These are phyloP conservation scores for Lipomyces anomalus DNA, from an alignment of 805 yeast genomes.

Conservation along the genomic window DNA sequence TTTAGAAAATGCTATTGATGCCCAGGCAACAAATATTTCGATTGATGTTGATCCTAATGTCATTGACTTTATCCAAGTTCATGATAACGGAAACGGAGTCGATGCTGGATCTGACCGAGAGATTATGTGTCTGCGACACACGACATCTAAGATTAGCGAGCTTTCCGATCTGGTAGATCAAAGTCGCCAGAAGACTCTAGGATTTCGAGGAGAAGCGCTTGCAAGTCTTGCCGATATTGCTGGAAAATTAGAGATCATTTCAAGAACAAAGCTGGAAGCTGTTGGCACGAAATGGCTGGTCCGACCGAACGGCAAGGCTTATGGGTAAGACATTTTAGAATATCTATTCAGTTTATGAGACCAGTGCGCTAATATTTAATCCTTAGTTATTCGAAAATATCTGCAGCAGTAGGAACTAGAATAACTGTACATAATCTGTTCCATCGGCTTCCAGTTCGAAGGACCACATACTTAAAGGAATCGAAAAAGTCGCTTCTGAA, in stretches of 20 bases:
- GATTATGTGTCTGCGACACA: slow-evolving; percentile 70
- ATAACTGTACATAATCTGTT: slow-evolving; percentile 69
- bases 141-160: slow-evolving; percentile 63
- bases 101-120: slow-evolving; percentile 51
- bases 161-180: slow-evolving; percentile 60
- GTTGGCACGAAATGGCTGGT: slow-evolving; percentile 64
- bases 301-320: slow-evolving; percentile 38
- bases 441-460: slow-evolving; percentile 67
- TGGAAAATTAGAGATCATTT: slow-evolving; percentile 53
- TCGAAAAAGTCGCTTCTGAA: slow-evolving; percentile 59
- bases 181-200: slow-evolving; percentile 54
- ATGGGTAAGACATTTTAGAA: slow-evolving; percentile 32
- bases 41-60: slow-evolving; percentile 20
- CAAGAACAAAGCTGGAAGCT: slow-evolving; percentile 50
- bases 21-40: slow-evolving; percentile 19
- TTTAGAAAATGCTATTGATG: slow-evolving; percentile 26
- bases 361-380: slow-evolving; percentile 34
- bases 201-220: slow-evolving; percentile 82
- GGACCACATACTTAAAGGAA: slow-evolving; percentile 47
- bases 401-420: slow-evolving; percentile 73
- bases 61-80: slow-evolving; percentile 35
- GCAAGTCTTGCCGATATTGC: slow-evolving; percentile 82
- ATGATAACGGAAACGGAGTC: slow-evolving; percentile 76
- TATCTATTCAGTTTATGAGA: slow-evolving; percentile 31
- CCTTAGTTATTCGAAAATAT: slow-evolving; percentile 47